These are phyloP conservation scores for Keqinozyma sinolaborantium DNA, from an alignment of 1,139 yeast species.

Conservation along the genomic window DNA sequence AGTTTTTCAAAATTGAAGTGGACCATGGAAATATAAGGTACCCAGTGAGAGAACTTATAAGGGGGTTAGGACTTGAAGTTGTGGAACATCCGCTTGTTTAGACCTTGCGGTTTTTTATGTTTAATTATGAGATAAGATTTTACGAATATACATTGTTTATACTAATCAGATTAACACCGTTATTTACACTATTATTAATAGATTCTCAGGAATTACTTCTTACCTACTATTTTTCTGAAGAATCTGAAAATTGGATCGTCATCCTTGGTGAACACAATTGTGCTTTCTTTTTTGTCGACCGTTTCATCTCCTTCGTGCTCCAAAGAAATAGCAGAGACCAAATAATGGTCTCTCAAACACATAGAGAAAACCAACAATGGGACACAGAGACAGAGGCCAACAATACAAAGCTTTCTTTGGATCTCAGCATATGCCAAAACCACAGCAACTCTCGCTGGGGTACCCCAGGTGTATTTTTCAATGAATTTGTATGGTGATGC, in stretches of 20 bases:
- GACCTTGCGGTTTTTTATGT: no score
- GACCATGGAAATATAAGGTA: background rate
- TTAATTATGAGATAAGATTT: no score
- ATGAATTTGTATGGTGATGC: slow-evolving; percentile 47
- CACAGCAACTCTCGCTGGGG: slow-evolving; percentile 52
- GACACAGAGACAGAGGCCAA: slow-evolving; percentile 52
- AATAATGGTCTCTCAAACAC: slow-evolving; percentile 49
- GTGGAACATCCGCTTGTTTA: background rate
- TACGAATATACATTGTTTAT: no score
- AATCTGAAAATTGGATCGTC: slow-evolving; percentile 14
- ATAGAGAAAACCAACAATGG: slow-evolving; percentile 46
- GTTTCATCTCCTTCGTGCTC: slow-evolving; percentile 15
- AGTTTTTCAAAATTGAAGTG: background rate
- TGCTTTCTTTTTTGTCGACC: background rate
- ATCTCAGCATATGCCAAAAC: slow-evolving; percentile 55
- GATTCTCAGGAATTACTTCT: no score
- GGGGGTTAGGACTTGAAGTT: background rate
- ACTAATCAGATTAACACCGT: no score
- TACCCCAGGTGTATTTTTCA: slow-evolving; percentile 48
- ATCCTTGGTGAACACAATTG: slow-evolving; percentile 15
- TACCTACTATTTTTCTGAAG: slow-evolving; percentile 1
- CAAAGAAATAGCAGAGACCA: slow-evolving; percentile 31
- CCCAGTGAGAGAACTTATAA: background rate
- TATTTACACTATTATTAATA: no score
- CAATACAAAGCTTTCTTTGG: slow-evolving; percentile 51